Evolutionary conservation across 2,329 filamentous ascomycete species (phyloP), one percentile per base, ranked within the genome.

Genomic region (Arthrobotrys megalospora): DNA sequence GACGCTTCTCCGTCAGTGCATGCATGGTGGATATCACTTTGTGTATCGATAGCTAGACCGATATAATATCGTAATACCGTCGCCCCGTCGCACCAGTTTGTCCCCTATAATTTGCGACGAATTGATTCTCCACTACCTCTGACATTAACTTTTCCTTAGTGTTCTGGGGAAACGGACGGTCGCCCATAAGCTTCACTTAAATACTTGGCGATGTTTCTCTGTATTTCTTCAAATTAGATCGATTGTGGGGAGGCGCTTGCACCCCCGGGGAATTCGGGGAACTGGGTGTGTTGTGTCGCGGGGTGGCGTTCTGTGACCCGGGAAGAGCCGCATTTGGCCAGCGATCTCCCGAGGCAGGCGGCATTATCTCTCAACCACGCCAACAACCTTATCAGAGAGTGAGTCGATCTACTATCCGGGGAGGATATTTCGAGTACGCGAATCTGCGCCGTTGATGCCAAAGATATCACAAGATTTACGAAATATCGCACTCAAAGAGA

Each of bases 281-380:
- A 36, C n/a, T 41, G 2, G 5, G 10, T 60, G 55, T 60, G 55
- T 60, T 60, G 55, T n/a, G 11, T 41, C 7, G 12, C 60, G 60
- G 60, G 38, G 60, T 48, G 60, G 60, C 60, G 60, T 64, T 63
- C 16, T 43, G 24, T 19, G n/a, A 2, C 41, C 21, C 14, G 60
- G 63, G 52, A 16, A 21, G 6, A 45, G 36, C 58, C 58, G 68
- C 68, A 63, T 52, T 21, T 43, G 45, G 45, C 24, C 34, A 50
- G 43, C 68, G 69, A 73, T 73, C 69, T 73, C 50, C 69, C 48
- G 69, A 34, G 38, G 41, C 32, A 7, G 36, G 60, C 55, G 16
- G 16, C 36, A 19, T 43, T 58, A 36, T n/a, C 34, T 24, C 34
- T 38, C 52, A 58, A 43, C 34, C 55, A 28, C 34, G 55, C 36